A percentile compares a stretch with the other conserved stretches of the same genome.
Evolutionary conservation across 2,329 filamentous ascomycete species (phyloP).

Genomic region (Boeremia exigua): DNA sequence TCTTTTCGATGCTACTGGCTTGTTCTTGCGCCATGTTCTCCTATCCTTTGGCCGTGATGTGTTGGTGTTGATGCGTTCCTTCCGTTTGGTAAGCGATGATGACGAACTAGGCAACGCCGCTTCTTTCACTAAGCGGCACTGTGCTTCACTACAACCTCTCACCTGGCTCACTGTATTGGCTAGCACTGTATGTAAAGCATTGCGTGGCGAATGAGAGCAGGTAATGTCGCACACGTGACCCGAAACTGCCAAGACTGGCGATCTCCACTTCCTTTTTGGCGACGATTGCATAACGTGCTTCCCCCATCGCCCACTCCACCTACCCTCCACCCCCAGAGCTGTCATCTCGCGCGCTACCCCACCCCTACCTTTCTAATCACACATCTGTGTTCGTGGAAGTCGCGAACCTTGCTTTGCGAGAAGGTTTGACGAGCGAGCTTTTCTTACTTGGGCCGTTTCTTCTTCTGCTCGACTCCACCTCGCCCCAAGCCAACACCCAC

Average conservation of each 20-base stretch:
- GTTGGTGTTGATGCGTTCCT: conserved; percentile 5
- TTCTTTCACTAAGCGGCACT: not conserved
- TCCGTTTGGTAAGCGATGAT: conserved; percentile 4
- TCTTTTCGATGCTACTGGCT: conserved; percentile 27
- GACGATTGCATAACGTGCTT: conserved; percentile 25
- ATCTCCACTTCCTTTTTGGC: conserved; percentile 31
- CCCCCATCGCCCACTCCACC: conserved; percentile 25
- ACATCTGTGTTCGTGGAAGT: conserved; percentile 27
- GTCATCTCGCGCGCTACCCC: conserved; percentile 17
- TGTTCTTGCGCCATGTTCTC: conserved; percentile 32
- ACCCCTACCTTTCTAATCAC: conserved; percentile 21
- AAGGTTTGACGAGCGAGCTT: conserved; percentile 51
- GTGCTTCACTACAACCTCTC: not conserved
- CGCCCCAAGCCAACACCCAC: conserved; percentile 31
- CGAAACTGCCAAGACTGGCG: conserved; percentile 28
- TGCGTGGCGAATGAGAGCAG: conserved; percentile 1
- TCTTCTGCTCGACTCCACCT: conserved; percentile 39
- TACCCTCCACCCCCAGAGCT: conserved; percentile 21
- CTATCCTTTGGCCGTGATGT: not conserved
- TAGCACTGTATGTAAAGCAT: not conserved
- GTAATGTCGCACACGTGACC: conserved; percentile 22
- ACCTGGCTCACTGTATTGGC: not conserved
- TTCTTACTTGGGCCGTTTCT: conserved; percentile 47
- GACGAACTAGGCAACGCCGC: conserved; percentile 8
- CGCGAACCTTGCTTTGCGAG: conserved; percentile 32